A percentile compares a stretch with the other conserved stretches of the same genome.
Conservation (phyloP, 805 yeast genomes). For the Candida awuae region DNA sequence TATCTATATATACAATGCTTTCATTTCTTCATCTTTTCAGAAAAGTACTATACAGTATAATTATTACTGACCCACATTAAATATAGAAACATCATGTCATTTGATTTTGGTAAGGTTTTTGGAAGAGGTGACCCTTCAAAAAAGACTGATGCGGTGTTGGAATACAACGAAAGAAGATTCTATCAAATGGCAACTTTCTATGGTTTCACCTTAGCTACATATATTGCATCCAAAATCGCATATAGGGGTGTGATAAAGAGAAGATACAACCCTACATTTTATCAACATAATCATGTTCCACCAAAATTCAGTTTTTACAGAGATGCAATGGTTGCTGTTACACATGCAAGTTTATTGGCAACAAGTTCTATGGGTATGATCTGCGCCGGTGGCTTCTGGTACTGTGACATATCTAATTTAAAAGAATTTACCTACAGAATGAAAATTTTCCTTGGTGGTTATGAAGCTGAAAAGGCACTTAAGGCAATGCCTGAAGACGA, state of each 20-base stretch:
- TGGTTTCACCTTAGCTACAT: slow-evolving; percentile 63
- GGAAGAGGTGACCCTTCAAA: slow-evolving; percentile 24
- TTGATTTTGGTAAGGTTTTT: slow-evolving; percentile 26
- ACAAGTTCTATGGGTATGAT: slow-evolving; percentile 65
- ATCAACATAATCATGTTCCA: slow-evolving; percentile 80
- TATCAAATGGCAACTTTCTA: slow-evolving; percentile 66
- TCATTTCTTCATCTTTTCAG: not conserved
- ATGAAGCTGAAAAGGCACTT: slow-evolving; percentile 43
- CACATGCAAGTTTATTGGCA: slow-evolving; percentile 71
- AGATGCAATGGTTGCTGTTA: slow-evolving; percentile 81
- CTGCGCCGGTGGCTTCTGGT: slow-evolving; percentile 72
- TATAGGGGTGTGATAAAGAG: slow-evolving; percentile 66
- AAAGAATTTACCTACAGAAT: slow-evolving; percentile 66
- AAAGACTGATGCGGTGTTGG: slow-evolving; percentile 29
- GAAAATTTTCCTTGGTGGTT: slow-evolving; percentile 62
- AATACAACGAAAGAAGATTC: slow-evolving; percentile 55
- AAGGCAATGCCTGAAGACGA: slow-evolving; percentile 45
- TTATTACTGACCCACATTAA: not conserved
- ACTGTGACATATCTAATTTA: slow-evolving; percentile 58
- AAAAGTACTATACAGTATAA: too few species aligned
- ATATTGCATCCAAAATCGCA: slow-evolving; percentile 66
- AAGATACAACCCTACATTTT: slow-evolving; percentile 65
- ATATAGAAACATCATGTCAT: slow-evolving; percentile 6
- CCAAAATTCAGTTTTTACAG: slow-evolving; percentile 74
- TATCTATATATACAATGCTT: too few species aligned